Percentiles rank a stretch among this genome's conserved stretches.
These are phyloP conservation scores for Cyberlindnera maritima DNA, from an alignment of 805 yeast species.

Conservation along the genomic window DNA sequence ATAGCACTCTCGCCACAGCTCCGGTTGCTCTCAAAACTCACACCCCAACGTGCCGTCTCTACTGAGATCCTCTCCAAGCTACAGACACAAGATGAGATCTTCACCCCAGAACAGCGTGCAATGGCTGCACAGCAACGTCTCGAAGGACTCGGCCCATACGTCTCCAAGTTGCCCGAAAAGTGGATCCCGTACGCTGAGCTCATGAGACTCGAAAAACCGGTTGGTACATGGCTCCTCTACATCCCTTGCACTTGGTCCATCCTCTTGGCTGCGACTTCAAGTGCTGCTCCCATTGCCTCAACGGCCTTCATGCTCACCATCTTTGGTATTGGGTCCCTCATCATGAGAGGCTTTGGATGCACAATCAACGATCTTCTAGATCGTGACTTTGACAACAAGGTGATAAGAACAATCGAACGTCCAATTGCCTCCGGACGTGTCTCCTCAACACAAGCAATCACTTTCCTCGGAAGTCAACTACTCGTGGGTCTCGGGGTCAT, in stretches of 20 bases:
- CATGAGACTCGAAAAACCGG: constrained; percentile 91
- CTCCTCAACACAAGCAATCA: constrained; percentile 61
- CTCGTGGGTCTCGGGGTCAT: constrained; percentile 70
- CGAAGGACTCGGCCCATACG: constrained; percentile 46
- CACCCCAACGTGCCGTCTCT: too few species aligned
- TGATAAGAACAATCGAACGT: constrained; percentile 82
- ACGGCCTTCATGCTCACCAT: constrained; percentile 61
- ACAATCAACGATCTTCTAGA: constrained; percentile 91
- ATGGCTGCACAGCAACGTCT: constrained; percentile 38
- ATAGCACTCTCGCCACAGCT: too few species aligned
- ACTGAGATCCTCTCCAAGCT: too few species aligned
- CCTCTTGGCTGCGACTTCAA: constrained; percentile 77
- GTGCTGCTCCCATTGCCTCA: constrained; percentile 64
- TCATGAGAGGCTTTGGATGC: constrained; percentile 98
- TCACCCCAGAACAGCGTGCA: constrained; percentile 20
- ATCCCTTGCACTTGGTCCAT: constrained; percentile 93
- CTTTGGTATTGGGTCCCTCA: constrained; percentile 79
- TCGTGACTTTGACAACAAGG: constrained; percentile 77
- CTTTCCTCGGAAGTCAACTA: constrained; percentile 72
- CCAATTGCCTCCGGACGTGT: constrained; percentile 93
- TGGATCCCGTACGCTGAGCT: constrained; percentile 90
- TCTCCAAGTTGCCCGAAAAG: constrained; percentile 63
- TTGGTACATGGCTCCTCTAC: constrained; percentile 83
- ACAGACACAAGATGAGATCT: constrained; percentile 2
- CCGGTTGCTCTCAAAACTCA: too few species aligned